Evolutionary conservation across 108 stramenopile species (phyloP).

Genomic region (Cylindrotheca fusiformis): DNA sequence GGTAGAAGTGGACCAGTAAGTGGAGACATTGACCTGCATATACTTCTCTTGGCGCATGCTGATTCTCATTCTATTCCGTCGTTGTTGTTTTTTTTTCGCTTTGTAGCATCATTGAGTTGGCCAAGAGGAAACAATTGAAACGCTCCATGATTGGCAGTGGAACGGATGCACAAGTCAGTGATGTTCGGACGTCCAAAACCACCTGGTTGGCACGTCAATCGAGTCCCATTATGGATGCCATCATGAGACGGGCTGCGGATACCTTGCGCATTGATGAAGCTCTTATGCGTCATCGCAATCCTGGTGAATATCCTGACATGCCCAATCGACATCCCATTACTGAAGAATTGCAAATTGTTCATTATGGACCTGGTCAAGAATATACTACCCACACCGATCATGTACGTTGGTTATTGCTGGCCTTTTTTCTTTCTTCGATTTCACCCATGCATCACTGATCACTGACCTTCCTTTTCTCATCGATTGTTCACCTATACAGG

Average conservation of each 20-base stretch:
- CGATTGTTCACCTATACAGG: too few relatives aligned
- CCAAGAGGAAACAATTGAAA: constrained; percentile 37
- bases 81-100: not conserved
- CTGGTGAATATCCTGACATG: constrained; percentile 4
- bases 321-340: constrained; percentile 12
- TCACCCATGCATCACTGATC: too few relatives aligned
- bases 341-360: constrained; percentile 55
- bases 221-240: constrained; percentile 39
- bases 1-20: constrained; percentile 59
- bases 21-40: not conserved
- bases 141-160: constrained; percentile 33
- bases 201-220: constrained; percentile 40
- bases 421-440: too few relatives aligned
- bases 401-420: too few relatives aligned
- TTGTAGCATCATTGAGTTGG: constrained; percentile 24
- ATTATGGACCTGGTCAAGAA: constrained; percentile 41
- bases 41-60: not conserved
- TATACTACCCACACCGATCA: constrained; percentile 62
- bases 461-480: too few relatives aligned
- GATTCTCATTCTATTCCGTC: not conserved
- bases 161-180: constrained; percentile 18
- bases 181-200: constrained; percentile 41
- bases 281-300: constrained; percentile 29
- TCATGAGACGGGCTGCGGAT: constrained; percentile 50
- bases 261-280: constrained; percentile 44